Base-by-base conservation (phyloP, 495 filamentous ascomycete species). In the Patellaria atrata region DNA sequence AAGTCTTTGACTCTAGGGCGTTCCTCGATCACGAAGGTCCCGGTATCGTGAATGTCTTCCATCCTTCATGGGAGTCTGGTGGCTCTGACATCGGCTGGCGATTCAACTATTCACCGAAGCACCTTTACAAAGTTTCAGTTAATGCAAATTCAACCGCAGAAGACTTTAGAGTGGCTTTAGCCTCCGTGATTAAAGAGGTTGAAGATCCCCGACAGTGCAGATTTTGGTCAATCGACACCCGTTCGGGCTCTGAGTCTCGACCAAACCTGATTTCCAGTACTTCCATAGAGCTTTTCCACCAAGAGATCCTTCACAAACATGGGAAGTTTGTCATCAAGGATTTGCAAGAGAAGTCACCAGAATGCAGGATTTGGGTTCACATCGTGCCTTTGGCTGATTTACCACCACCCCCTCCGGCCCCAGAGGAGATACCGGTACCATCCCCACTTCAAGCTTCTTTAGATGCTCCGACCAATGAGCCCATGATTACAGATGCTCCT, bases 221-320 rank as follows among this genome's bases (percentile, higher is more conserved):
- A 18, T 47, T 52, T 16, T 52, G 48, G 48, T 41, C 49, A 27
- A 22, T 49, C 8, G 45, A 52, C 30, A n/a, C 48, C 7, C 26
- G 42, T 5, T 14, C 35, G 16, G 48, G 45, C 1, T 24, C 41
- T 7, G 32, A 16, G 4, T 40, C 25, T 4, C 33, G 45, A 5
- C 48, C 48, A 13, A 40, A 43, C 21, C 23, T 52, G 6, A 20
- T 52, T 11, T 30, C 37, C 11, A 45, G 41, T 12, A 42, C 41
- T 4, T 45, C 42, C n/a, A 39, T 48, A 25, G n/a, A n/a, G n/a
- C n/a, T n/a, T n/a, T n/a, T n/a, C n/a, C n/a, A n/a, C n/a, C n/a
- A n/a, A n/a, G n/a, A n/a, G n/a, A n/a, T n/a, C n/a, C n/a, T n/a
- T n/a, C n/a, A n/a, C n/a, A n/a, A n/a, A n/a, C n/a, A n/a, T n/a